Conservation (phyloP, 139 green algal genomes). For the Diplosphaera chodatii region DNA sequence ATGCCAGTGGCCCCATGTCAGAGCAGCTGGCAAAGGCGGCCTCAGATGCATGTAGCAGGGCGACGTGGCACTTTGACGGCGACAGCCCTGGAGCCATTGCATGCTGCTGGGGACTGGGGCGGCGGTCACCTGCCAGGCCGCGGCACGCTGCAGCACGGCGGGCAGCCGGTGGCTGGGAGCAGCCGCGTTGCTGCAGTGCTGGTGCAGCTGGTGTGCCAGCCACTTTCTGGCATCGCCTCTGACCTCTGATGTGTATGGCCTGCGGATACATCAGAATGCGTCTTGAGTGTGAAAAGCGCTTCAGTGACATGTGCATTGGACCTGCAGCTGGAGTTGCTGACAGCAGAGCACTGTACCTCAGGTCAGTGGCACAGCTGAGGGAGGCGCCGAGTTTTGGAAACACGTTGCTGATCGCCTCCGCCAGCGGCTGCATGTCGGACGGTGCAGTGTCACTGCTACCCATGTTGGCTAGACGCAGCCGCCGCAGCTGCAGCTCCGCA, state of each 20-base stretch:
- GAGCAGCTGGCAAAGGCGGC: too few relatives aligned
- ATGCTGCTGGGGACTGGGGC: not conserved
- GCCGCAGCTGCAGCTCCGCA: slow-evolving; percentile 21
- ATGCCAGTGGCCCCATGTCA: not conserved
- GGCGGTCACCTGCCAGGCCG: not conserved
- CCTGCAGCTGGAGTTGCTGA: too few relatives aligned
- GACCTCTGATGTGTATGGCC: not conserved
- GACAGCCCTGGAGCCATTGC: not conserved
- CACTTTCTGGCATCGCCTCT: not conserved
- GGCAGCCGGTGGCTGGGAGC: not conserved
- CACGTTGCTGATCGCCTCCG: slow-evolving; percentile 2
- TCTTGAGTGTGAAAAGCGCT: too few relatives aligned
- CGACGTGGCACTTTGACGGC: too few relatives aligned
- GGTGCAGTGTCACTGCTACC: not conserved
- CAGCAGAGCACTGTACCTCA: slow-evolving; percentile 1
- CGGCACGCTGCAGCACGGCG: not conserved
- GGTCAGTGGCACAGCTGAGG: slow-evolving; percentile 17
- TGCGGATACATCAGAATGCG: not conserved
- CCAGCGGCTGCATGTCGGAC: not conserved
- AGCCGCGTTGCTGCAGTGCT: not conserved
- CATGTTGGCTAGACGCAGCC: not conserved
- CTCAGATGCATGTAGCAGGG: too few relatives aligned
- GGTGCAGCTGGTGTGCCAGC: not conserved
- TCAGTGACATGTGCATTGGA: too few relatives aligned
- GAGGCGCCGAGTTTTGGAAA: not conserved